Evolutionary conservation across 768 basidiomycete species (phyloP).

Genomic region (Trametes punicea): DNA sequence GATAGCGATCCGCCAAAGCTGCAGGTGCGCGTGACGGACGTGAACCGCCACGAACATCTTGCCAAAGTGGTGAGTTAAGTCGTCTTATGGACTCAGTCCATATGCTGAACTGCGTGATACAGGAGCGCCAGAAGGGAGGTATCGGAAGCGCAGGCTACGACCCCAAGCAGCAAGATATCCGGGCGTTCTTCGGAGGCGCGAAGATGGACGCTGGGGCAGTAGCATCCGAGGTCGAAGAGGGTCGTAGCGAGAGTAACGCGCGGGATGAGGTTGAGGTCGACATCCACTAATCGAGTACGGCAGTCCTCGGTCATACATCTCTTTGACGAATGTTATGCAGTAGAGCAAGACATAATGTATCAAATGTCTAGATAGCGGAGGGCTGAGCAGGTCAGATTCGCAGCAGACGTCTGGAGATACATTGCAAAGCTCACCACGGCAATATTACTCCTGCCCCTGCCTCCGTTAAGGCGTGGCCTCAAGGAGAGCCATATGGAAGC

Average conservation of each 20-base stretch:
- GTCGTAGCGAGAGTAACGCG: constrained; percentile 30
- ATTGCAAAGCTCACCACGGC: not conserved
- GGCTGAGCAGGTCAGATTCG: constrained; percentile 1
- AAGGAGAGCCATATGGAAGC: constrained; percentile 61
- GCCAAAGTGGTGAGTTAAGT: constrained; percentile 49
- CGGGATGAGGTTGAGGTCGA: constrained; percentile 28
- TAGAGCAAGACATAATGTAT: constrained; percentile 13
- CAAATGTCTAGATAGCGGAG: constrained; percentile 1
- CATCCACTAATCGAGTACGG: constrained; percentile 9
- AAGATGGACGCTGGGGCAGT: constrained; percentile 1
- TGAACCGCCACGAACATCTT: constrained; percentile 57
- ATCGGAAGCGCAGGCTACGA: constrained; percentile 71
- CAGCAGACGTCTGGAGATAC: not conserved
- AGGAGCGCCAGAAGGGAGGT: constrained; percentile 73
- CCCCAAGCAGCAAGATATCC: constrained; percentile 70
- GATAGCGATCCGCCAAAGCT: constrained; percentile 34
- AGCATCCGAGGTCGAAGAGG: constrained; percentile 19
- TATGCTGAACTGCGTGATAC: not conserved
- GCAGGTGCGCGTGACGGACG: constrained; percentile 44
- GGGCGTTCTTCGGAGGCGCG: constrained; percentile 62
- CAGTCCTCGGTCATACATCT: too few species aligned
- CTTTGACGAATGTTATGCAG: too few species aligned
- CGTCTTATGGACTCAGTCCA: not conserved
- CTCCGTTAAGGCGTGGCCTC: not conserved
- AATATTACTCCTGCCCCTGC: not conserved